These are phyloP conservation scores for Phytophthora pseudosyringae DNA, from an alignment of 352 stramenopile species.

Conservation along the genomic window DNA sequence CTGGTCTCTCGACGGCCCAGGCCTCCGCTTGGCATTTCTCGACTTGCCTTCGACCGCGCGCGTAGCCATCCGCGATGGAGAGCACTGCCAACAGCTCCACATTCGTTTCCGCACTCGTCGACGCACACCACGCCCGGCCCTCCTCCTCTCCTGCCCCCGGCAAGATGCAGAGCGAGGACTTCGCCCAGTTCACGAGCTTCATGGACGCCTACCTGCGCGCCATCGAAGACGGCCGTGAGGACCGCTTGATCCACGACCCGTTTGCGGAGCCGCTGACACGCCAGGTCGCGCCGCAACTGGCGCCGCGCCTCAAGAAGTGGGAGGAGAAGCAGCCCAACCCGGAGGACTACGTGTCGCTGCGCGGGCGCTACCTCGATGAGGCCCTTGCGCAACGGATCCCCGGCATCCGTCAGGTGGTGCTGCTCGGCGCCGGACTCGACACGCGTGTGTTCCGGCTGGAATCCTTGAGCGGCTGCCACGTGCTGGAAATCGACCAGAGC, in stretches of 20 bases:
- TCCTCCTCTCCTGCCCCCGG: slow-evolving; percentile 11
- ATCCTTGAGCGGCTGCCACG: slow-evolving; percentile 41
- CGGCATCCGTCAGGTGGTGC: slow-evolving; percentile 57
- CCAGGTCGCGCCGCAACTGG: slow-evolving; percentile 30
- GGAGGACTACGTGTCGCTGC: slow-evolving; percentile 45
- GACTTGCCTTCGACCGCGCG: slow-evolving; percentile 10
- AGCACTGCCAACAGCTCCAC: slow-evolving; percentile 17
- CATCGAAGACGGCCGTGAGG: slow-evolving; percentile 39
- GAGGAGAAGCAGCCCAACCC: slow-evolving; percentile 26
- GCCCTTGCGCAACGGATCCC: slow-evolving; percentile 42
- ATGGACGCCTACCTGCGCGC: slow-evolving; percentile 48
- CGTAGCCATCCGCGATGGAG: slow-evolving; percentile 22
- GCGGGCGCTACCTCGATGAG: slow-evolving; percentile 60
- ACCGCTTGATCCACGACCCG: slow-evolving; percentile 50
- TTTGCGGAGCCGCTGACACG: slow-evolving; percentile 55
- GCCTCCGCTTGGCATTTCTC: slow-evolving; percentile 24
- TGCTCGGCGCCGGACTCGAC: slow-evolving; percentile 59
- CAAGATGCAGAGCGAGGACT: slow-evolving; percentile 41
- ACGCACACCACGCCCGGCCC: slow-evolving; percentile 2
- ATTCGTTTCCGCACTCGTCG: slow-evolving; percentile 24
- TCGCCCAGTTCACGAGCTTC: slow-evolving; percentile 54
- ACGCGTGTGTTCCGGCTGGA: slow-evolving; percentile 57
- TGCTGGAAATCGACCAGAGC: slow-evolving; percentile 60
- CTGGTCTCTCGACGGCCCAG: slow-evolving; percentile 24
- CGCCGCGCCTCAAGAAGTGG: slow-evolving; percentile 34